Percentiles rank a stretch among this genome's conserved stretches.
Conservation (phyloP, 2,329 filamentous ascomycete species). For the Fusarium buxicola region DNA sequence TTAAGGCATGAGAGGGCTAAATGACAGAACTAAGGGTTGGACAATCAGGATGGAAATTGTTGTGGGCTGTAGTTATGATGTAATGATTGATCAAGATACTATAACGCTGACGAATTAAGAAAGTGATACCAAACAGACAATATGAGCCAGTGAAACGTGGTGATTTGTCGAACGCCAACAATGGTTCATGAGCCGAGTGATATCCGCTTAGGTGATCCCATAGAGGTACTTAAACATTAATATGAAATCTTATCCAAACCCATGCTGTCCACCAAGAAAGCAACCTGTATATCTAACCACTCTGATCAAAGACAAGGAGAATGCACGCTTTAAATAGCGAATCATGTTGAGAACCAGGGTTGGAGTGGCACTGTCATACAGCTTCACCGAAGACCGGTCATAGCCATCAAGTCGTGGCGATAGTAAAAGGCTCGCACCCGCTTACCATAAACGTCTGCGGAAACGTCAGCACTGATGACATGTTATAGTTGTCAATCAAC, state of each 20-base stretch:
- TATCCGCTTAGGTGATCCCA: background rate
- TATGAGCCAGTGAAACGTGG: background rate
- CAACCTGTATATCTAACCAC: background rate
- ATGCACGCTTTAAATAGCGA: no score
- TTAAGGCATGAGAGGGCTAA: slow-evolving; percentile 38
- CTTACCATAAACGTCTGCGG: slow-evolving; percentile 81
- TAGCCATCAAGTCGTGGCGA: slow-evolving; percentile 74
- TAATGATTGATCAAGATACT: slow-evolving; percentile 17
- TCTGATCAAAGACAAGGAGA: background rate
- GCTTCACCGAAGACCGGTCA: slow-evolving; percentile 48
- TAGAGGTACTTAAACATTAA: slow-evolving; percentile 11
- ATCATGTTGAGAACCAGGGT: no score
- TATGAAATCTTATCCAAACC: slow-evolving; percentile 1
- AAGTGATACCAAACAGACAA: background rate
- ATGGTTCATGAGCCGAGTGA: background rate
- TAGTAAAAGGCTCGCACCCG: slow-evolving; percentile 79
- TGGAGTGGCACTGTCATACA: background rate
- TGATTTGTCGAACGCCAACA: background rate
- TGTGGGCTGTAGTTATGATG: background rate
- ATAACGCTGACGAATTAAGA: background rate
- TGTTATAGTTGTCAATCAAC: slow-evolving; percentile 69
- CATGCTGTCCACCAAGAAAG: background rate
- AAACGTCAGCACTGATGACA: slow-evolving; percentile 3
- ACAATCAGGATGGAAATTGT: background rate
- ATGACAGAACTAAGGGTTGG: background rate